Conservation (phyloP, 2,329 filamentous ascomycete species). For the Amesomyces nigricolor region DNA sequence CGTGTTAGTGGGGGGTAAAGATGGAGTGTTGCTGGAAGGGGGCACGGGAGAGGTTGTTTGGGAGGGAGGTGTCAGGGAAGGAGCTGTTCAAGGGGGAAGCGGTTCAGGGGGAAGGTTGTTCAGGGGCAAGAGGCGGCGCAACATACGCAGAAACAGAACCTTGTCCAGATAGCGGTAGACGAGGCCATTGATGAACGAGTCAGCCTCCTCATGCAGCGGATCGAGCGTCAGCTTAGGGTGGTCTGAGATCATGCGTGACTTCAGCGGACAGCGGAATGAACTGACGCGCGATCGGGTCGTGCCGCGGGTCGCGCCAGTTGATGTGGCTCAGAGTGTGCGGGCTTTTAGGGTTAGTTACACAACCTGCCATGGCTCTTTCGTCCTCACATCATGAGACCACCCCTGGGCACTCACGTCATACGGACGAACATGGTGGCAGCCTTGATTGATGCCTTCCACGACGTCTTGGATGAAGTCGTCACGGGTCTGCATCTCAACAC, state of each 20-base stretch:
- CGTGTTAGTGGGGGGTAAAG: background rate
- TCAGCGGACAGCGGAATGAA: constrained; percentile 54
- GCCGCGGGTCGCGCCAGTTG: constrained; percentile 53
- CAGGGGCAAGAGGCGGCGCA: background rate
- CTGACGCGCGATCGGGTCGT: constrained; percentile 55
- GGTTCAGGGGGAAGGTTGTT: background rate
- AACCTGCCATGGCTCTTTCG: background rate
- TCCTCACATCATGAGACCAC: background rate
- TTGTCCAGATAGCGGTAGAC: constrained; percentile 62
- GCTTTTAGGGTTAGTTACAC: constrained; percentile 25
- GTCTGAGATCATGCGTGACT: constrained; percentile 47
- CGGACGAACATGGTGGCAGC: constrained; percentile 55
- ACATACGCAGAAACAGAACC: constrained; percentile 54
- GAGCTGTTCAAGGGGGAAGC: background rate
- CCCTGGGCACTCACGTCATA: constrained; percentile 40
- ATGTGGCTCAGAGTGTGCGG: constrained; percentile 55
- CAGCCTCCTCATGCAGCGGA: constrained; percentile 51
- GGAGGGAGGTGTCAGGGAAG: background rate
- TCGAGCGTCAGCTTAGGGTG: constrained; percentile 51
- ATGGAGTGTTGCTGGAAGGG: background rate
- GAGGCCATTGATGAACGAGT: constrained; percentile 51
- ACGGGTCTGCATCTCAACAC: constrained; percentile 38
- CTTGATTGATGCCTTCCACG: constrained; percentile 41
- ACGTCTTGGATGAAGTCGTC: constrained; percentile 52
- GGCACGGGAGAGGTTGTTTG: background rate